phyloP scores from a whole-genome alignment of 306 rosid species.

The Pterocarpus santalinus region DNA sequence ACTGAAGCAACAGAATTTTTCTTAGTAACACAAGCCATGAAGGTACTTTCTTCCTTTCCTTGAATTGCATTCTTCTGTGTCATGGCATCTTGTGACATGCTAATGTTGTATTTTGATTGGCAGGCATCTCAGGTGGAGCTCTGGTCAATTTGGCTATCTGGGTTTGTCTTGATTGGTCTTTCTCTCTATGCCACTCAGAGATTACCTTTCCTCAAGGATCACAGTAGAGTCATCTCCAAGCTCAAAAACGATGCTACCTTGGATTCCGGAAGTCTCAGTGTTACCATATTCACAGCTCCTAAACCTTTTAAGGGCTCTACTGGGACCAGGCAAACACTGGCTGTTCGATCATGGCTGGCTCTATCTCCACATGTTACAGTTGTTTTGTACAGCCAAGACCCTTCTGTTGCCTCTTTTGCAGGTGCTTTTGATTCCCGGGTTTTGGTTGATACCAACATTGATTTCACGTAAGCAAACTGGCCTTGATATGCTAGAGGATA shows the following conservation, averaged over 20 bases:
- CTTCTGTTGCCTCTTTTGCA: slow-evolving; percentile 73
- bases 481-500: not conserved
- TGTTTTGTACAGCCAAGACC: slow-evolving; percentile 73
- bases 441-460: slow-evolving; percentile 71
- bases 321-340: slow-evolving; percentile 69
- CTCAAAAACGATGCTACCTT: slow-evolving; percentile 23
- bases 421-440: slow-evolving; percentile 66
- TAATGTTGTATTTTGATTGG: slow-evolving; percentile 35
- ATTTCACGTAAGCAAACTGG: slow-evolving; percentile 77
- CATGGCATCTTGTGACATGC: not conserved
- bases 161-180: slow-evolving; percentile 67
- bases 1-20: slow-evolving; percentile 34
- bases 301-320: slow-evolving; percentile 66
- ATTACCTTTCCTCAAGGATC: slow-evolving; percentile 64
- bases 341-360: slow-evolving; percentile 90
- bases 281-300: slow-evolving; percentile 82
- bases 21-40: slow-evolving; percentile 62
- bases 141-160: slow-evolving; percentile 86
- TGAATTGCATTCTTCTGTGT: slow-evolving; percentile 22
- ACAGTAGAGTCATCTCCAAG: slow-evolving; percentile 41
- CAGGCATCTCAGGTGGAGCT: slow-evolving; percentile 68
- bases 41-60: slow-evolving; percentile 56
- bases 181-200: slow-evolving; percentile 78
- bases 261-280: slow-evolving; percentile 51
- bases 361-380: slow-evolving; percentile 64